Evolutionary conservation across 805 yeast species (phyloP), one percentile per base, ranked within the genome.

Genomic region (Saturnispora hagleri): DNA sequence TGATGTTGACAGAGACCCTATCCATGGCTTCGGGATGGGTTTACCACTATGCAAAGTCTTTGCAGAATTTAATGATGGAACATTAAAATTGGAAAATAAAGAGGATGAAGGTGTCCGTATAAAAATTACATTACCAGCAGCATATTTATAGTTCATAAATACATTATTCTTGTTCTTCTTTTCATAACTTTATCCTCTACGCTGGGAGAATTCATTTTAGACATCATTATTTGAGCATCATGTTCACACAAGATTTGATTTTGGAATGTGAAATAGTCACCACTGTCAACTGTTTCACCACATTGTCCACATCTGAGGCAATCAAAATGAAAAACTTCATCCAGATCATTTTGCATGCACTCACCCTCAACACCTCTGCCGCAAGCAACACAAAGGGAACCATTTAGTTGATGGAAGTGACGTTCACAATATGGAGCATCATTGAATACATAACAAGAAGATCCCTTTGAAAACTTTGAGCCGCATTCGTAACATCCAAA

Each of bases 331-430:
- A 87, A 90, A 52, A 89, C 76, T 58, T 84, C 84, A 43, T 71
- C 68, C 34, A 78, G 66, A 60, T 84, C 89, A 59, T 82, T 85
- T 60, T 88, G 96, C 42, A 91, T 74, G 66, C 98, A 91, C 63
- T 80, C 81, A 4, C 98, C 98, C 64, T 91, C 97, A 46, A 93
- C 87, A 31, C 95, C 96, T 4, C 60, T 58, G 12, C 76, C 72
- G 66, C 99, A 91, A 15, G 73, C 68, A 46, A 72, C 72, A 67
- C 99, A 91, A 2, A 85, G 64, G 0, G 95, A 84, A 47, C 82
- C 79, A 64, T 91, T 93, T 50, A 78, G 72, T 51, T 72, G 70
- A 66, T 93, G 98, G 68, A 80, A 79, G 60, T 91, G 95, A 35
- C 69, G 66, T 56, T 80, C 79, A 71, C 99, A 93, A 67, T 82